Conservation (phyloP, 768 basidiomycete species). For the Termitomyces heimii region DNA sequence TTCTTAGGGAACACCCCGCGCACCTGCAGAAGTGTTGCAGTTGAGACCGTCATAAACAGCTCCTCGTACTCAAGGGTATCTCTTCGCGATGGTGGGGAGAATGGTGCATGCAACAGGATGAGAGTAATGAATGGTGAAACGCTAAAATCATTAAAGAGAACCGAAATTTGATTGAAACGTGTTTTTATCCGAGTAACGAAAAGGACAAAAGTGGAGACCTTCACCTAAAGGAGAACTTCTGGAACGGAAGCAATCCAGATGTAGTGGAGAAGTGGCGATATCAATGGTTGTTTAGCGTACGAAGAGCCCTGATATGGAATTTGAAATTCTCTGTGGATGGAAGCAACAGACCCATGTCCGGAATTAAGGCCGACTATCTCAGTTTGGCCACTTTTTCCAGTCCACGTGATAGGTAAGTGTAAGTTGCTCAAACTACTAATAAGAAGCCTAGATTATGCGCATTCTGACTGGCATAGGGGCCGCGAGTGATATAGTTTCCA, state of each 20-base stretch:
- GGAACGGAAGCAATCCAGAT: not conserved
- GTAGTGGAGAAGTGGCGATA: not conserved
- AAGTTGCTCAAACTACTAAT: not conserved
- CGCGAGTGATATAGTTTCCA: not conserved
- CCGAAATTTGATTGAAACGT: constrained; percentile 4
- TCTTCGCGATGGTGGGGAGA: not conserved
- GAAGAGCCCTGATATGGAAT: not conserved
- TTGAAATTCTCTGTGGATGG: not conserved
- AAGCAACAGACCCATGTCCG: not conserved
- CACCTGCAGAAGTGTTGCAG: not conserved
- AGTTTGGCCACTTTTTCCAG: not conserved
- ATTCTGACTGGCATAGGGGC: too few relatives aligned
- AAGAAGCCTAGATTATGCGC: too few relatives aligned
- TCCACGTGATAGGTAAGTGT: constrained; percentile 2
- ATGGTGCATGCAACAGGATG: not conserved
- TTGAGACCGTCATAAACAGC: constrained; percentile 1
- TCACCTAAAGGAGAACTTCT: not conserved
- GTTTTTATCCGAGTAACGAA: constrained; percentile 7
- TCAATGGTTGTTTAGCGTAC: not conserved
- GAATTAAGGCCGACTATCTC: not conserved
- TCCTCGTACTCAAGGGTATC: not conserved
- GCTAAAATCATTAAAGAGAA: not conserved
- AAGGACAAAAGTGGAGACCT: not conserved
- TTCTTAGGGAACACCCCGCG: not conserved
- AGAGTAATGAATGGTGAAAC: not conserved